phyloP scores from a whole-genome alignment of 2,329 filamentous ascomycete species.

The Clarireedia monteithiana region DNA sequence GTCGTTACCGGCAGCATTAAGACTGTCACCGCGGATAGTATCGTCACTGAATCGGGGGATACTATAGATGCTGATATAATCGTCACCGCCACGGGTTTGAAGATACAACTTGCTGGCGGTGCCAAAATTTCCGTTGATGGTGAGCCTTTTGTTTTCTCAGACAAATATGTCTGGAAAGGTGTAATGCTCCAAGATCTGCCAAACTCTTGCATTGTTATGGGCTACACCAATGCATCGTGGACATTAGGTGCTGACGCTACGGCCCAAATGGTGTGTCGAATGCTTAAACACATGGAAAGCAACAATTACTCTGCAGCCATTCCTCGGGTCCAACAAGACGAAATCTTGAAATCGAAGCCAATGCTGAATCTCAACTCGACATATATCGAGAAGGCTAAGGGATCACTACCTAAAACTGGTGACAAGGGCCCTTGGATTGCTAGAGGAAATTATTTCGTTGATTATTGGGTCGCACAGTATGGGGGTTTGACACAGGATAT shows the following conservation, averaged over 20 bases:
- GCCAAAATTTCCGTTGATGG: constrained; percentile 47
- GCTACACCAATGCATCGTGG: constrained; percentile 61
- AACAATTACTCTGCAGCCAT: constrained; percentile 11
- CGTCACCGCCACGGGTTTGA: constrained; percentile 60
- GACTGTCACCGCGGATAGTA: constrained; percentile 40
- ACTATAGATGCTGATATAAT: constrained; percentile 56
- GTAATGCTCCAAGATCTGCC: constrained; percentile 60
- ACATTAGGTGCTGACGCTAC: constrained; percentile 52
- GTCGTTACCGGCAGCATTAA: constrained; percentile 47
- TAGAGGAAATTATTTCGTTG: constrained; percentile 25
- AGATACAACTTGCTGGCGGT: constrained; percentile 49
- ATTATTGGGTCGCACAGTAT: constrained; percentile 24
- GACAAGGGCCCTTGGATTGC: constrained; percentile 23
- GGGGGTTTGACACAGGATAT: constrained; percentile 22
- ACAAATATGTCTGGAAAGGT: constrained; percentile 54
- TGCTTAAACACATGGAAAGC: constrained; percentile 25
- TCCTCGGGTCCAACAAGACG: constrained; percentile 12
- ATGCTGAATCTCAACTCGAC: constrained; percentile 23
- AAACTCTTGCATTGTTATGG: constrained; percentile 53
- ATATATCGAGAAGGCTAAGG: constrained; percentile 23
- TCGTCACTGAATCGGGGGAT: constrained; percentile 27
- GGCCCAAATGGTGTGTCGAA: constrained; percentile 18
- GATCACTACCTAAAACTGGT: constrained; percentile 18
- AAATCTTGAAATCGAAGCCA: constrained; percentile 10
- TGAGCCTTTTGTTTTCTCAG: constrained; percentile 36